Conservation (phyloP, 306 rosid species). For the Glycine latifolia region DNA sequence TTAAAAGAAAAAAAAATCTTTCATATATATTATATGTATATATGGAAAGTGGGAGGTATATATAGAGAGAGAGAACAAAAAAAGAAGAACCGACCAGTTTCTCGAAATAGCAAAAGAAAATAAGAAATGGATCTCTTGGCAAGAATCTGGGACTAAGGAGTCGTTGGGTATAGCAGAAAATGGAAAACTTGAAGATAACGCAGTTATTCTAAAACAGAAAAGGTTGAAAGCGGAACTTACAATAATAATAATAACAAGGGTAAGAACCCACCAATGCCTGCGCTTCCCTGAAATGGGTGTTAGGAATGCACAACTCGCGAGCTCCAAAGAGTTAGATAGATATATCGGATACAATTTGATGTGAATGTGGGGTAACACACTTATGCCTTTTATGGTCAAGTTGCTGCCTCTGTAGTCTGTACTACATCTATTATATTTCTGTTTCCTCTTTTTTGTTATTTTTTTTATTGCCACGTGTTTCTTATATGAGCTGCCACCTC, state of each 20-base stretch:
- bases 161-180: neutral
- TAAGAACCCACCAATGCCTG: neutral
- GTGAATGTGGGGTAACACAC: neutral
- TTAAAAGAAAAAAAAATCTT: neutral
- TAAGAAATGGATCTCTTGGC: neutral
- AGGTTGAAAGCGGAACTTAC: slow-evolving; percentile 16
- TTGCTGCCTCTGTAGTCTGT: too few species aligned
- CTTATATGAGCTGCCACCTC: too few species aligned
- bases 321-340: too few species aligned
- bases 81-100: neutral
- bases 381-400: too few species aligned
- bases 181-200: neutral
- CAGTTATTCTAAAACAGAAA: neutral
- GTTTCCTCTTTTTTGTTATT: too few species aligned
- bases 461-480: too few species aligned
- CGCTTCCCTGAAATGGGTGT: slow-evolving; percentile 34
- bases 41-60: slow-evolving; percentile 2
- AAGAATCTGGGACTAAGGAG: slow-evolving; percentile 6
- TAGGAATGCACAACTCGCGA: neutral
- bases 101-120: slow-evolving; percentile 12
- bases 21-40: neutral
- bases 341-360: slow-evolving; percentile 13
- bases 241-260: neutral
- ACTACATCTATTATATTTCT: too few species aligned
- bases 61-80: neutral